Evolutionary conservation across 2,329 filamentous ascomycete species (phyloP), one percentile per base, ranked within the genome.

Genomic region (Hypoxylon sp.): DNA sequence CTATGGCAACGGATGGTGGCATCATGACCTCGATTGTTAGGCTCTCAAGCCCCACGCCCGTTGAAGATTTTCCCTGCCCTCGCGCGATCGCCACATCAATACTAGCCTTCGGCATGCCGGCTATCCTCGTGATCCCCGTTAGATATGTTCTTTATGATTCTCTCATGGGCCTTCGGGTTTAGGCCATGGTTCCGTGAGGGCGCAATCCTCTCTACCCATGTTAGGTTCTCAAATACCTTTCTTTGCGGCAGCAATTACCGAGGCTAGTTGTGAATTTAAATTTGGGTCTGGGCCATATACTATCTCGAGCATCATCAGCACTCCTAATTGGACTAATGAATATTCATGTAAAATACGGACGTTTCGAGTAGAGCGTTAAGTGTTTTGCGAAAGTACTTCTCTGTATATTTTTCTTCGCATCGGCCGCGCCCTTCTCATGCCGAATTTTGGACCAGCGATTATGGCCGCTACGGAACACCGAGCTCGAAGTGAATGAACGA

Each of bases 371-470:
- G 68, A 91, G 86, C 54, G 90, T 88, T 63, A 98, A 91, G 67
- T 91, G 88, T 73, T 92, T 90, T 22, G 91, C 86, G 74, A 97
- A 87, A 48, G 85, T 80, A 51, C 86, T 88, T 31, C 94, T 90
- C 73, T 91, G 86, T 47, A 86, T 87, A 80, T 90, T 93, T 81
- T 94, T 97, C 74, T 91, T 90, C 66, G 86, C 87, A 80, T 99
- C 96, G 64, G 91, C 92, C 69, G 91, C 93, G 57, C 91, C 94
- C 81, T 99, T 99, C 80, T 96, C 94, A 80, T 98, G 96, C 78
- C 91, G 93, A 82, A 98, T 98, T 77, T 96, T 97, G 64, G 94
- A 94, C 96, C 96, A 99, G 79, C 94, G 92, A 80, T 91, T 97
- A 82, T 97, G 94, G 13, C 94, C 94, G 24, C 91, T 90, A 67